Conservation (phyloP, 2,329 filamentous ascomycete species). For the Talaromyces sp. region DNA sequence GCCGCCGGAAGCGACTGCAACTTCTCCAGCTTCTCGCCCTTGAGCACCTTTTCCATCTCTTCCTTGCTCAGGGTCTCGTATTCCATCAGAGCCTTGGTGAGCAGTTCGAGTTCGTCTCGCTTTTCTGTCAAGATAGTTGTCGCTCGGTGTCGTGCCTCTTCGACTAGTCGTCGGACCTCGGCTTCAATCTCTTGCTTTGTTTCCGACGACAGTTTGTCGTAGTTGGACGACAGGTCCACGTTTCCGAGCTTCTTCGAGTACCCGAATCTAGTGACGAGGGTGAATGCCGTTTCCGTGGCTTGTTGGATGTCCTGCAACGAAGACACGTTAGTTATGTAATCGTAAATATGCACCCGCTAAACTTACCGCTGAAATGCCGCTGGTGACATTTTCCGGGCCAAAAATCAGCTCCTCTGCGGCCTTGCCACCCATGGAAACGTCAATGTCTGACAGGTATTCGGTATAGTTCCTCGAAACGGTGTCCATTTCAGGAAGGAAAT, state of each 20-base stretch:
- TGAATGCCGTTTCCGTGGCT: constrained; percentile 77
- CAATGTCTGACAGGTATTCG: constrained; percentile 75
- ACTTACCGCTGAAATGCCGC: constrained; percentile 73
- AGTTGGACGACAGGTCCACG: constrained; percentile 78
- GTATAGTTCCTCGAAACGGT: constrained; percentile 83
- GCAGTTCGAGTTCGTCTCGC: constrained; percentile 76
- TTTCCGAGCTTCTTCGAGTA: constrained; percentile 88
- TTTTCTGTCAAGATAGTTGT: constrained; percentile 65
- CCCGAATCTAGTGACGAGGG: constrained; percentile 82
- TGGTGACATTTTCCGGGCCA: constrained; percentile 85
- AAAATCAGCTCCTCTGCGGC: constrained; percentile 87
- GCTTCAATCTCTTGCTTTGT: constrained; percentile 82
- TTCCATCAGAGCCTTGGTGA: constrained; percentile 84
- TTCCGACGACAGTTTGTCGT: constrained; percentile 74
- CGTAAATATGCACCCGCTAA: background rate
- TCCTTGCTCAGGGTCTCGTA: constrained; percentile 88
- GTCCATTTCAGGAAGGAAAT: constrained; percentile 84
- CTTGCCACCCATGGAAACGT: constrained; percentile 78
- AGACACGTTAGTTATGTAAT: background rate
- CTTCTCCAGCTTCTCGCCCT: constrained; percentile 75
- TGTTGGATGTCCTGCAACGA: constrained; percentile 65
- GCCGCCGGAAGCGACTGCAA: constrained; percentile 48
- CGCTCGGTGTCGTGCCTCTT: constrained; percentile 74
- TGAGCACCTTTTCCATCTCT: constrained; percentile 86
- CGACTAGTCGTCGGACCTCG: constrained; percentile 80